Evolutionary conservation across 2,329 filamentous ascomycete species (phyloP).

Genomic region (Pseudogymnoascus destructans): DNA sequence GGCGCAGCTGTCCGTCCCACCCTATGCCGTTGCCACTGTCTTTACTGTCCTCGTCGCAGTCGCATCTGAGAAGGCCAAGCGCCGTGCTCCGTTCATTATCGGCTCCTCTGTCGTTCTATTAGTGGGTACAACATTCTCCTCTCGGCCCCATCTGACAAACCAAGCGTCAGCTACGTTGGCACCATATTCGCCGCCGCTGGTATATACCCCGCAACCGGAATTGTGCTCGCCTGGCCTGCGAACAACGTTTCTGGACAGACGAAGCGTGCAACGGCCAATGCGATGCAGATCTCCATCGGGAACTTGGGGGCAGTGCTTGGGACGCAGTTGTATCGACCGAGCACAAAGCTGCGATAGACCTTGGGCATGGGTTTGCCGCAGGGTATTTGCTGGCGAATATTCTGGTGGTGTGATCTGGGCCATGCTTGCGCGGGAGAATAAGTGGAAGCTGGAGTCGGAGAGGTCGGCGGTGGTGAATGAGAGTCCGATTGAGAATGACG

Average conservation of each 20-base stretch:
- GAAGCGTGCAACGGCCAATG: slow-evolving; percentile 54
- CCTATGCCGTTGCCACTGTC: slow-evolving; percentile 49
- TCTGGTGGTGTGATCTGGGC: slow-evolving; percentile 41
- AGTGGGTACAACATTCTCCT: slow-evolving; percentile 52
- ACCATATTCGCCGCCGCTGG: slow-evolving; percentile 52
- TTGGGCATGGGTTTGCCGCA: slow-evolving; percentile 55
- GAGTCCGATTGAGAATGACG: slow-evolving; percentile 42
- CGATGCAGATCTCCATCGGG: slow-evolving; percentile 59
- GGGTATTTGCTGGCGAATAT: slow-evolving; percentile 49
- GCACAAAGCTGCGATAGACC: slow-evolving; percentile 47
- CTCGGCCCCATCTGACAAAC: slow-evolving; percentile 31
- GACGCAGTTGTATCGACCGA: slow-evolving; percentile 53
- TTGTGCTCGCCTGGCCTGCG: slow-evolving; percentile 56
- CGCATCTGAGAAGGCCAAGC: slow-evolving; percentile 43
- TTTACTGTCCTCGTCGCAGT: slow-evolving; percentile 46
- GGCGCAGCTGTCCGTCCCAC: slow-evolving; percentile 48
- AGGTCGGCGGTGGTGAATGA: slow-evolving; percentile 41
- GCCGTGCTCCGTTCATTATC: slow-evolving; percentile 51
- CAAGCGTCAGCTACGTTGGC: slow-evolving; percentile 46
- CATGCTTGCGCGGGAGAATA: slow-evolving; percentile 45
- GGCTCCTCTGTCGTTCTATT: slow-evolving; percentile 39
- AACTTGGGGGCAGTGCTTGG: slow-evolving; percentile 56
- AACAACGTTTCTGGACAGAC: slow-evolving; percentile 61
- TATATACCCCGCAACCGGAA: slow-evolving; percentile 51
- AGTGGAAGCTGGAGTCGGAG: slow-evolving; percentile 33